Conservation (phyloP, 73 alveolate genomes). For the Paramecium primaurelia region DNA sequence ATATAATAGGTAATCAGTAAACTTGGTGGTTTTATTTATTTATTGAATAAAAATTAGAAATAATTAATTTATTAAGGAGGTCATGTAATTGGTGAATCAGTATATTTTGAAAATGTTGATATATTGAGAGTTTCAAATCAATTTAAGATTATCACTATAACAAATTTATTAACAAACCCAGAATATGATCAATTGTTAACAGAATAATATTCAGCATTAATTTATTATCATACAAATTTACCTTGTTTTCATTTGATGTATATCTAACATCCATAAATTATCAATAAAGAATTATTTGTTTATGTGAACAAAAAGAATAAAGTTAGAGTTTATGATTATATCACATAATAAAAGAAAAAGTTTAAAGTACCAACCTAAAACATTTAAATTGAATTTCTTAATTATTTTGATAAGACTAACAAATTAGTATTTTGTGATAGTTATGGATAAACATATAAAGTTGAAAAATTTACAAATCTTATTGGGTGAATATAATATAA, state of each 20-base stretch:
- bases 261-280: not conserved
- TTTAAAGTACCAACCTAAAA: not conserved
- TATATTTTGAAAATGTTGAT: not conserved
- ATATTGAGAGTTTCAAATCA: not conserved
- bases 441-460: not conserved
- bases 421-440: not conserved
- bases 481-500: not conserved
- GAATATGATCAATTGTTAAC: not conserved
- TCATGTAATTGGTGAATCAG: not conserved
- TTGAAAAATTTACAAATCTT: not conserved
- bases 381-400: not conserved
- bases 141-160: not conserved
- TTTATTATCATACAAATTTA: not conserved
- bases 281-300: not conserved
- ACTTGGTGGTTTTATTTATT: not conserved
- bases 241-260: not conserved
- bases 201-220: not conserved
- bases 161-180: not conserved
- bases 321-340: not conserved
- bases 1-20: not conserved
- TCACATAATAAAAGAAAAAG: not conserved
- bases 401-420: not conserved
- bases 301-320: not conserved
- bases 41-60: not conserved
- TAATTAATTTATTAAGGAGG: not conserved